Evolutionary conservation across 352 stramenopile species (phyloP), one percentile per base, ranked within the genome.

Genomic region (Thraustochytrium sp.): DNA sequence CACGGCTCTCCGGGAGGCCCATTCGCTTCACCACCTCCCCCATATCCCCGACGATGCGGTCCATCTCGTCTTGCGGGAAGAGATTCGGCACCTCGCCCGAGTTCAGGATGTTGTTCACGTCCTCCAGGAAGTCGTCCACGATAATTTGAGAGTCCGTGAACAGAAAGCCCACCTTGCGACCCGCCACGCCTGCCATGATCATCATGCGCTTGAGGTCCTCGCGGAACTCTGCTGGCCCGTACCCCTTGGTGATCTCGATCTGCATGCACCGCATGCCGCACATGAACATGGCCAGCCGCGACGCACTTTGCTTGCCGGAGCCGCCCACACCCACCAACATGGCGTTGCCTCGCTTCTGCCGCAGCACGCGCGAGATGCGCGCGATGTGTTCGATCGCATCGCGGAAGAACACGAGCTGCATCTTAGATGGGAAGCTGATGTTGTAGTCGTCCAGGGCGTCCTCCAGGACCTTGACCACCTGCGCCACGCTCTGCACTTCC

Each of bases 61-160:
- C 94, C 88, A 96, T 95, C 85, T 98, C 94, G 77, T 98, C 94
- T 44, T 88, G 86, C 0, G 92, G 86, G 82, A 96, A 98, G 23
- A 98, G 87, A 53, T 97, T 98, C 0, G 94, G 94, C 11, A 98
- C 93, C 85, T 98, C 93, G 9, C 94, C 94, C 29, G 92, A 96
- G 86, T 98, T 98, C 5, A 98, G 87, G n/a, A 98, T 88, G 74
- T 97, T 97, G 89, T 98, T 97, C 68, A 98, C 94, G 76, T 98
- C 94, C 82, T 98, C 94, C 2, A 98, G 87, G 76, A 98, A 97
- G 54, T 91, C 95, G 82, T 97, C 93, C 31, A 97, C 90, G 36
- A 97, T 92, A 68, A 98, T 97, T 86, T 98, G 94, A 13, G 91
- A 96, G 86, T 98, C 94, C 0, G 93, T 97, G 82, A 98, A 98